phyloP scores from a whole-genome alignment of 148 eudicot species.

The Chenopodium album region DNA sequence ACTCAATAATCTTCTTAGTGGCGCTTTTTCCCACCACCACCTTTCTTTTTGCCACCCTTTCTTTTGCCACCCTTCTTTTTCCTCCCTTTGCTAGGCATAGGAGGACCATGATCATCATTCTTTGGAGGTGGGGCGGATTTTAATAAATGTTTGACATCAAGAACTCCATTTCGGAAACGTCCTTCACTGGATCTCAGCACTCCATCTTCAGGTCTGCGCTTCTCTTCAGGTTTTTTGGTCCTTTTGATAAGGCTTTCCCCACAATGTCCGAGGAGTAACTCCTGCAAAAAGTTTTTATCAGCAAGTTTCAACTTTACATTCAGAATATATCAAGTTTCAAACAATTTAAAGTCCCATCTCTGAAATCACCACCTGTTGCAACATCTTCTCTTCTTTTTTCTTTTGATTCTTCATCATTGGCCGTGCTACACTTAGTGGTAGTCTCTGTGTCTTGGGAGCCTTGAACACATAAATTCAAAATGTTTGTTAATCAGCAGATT shows the following conservation, averaged over 20 bases:
- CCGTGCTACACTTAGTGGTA: conserved; percentile 74
- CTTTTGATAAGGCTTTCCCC: conserved; percentile 34
- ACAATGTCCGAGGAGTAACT: conserved; percentile 49
- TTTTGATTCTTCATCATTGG: conserved; percentile 85
- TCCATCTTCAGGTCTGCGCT: conserved; percentile 48
- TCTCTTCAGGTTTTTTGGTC: conserved; percentile 35
- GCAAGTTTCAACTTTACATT: not conserved
- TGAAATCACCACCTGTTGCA: conserved; percentile 60
- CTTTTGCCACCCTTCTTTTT: conserved; percentile 47
- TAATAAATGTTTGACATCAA: conserved; percentile 67
- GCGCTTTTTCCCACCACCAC: conserved; percentile 59
- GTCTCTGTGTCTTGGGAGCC: conserved; percentile 79
- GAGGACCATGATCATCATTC: conserved; percentile 27
- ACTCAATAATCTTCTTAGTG: conserved; percentile 21
- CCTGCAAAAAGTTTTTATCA: conserved; percentile 37
- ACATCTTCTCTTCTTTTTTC: conserved; percentile 60
- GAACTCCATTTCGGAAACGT: conserved; percentile 67
- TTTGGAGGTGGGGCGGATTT: conserved; percentile 33
- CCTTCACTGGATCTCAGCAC: conserved; percentile 76
- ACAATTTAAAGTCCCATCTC: not conserved
- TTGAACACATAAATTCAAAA: conserved; percentile 17
- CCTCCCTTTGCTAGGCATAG: conserved; percentile 36
- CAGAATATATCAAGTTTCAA: not conserved
- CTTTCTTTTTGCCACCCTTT: conserved; percentile 56
- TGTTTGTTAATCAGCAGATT: conserved; percentile 4